A percentile compares a stretch with the other conserved stretches of the same genome.
Evolutionary conservation across 768 basidiomycete genomes (phyloP).

Genomic region (Astraeus odoratus): DNA sequence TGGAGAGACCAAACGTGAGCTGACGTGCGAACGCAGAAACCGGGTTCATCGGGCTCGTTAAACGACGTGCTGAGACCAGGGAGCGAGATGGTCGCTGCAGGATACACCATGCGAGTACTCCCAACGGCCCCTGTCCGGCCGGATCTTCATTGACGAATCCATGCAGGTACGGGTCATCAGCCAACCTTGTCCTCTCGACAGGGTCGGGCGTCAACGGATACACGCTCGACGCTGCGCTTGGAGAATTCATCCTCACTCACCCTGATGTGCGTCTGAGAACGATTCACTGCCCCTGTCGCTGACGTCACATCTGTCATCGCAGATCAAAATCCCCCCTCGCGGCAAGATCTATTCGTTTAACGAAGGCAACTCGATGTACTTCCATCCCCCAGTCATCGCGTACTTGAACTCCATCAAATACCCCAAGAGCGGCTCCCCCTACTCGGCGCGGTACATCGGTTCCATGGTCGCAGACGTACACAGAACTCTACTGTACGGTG

Average conservation of each 20-base stretch:
- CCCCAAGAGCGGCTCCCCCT: conserved; percentile 70
- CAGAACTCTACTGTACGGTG: conserved; percentile 92
- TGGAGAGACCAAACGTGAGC: neutral
- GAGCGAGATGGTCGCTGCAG: conserved; percentile 94
- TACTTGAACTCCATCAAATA: conserved; percentile 92
- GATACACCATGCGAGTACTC: conserved; percentile 84
- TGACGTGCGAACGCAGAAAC: conserved; percentile 38
- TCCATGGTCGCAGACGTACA: conserved; percentile 99
- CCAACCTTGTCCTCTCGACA: conserved; percentile 92
- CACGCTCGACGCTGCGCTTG: conserved; percentile 90
- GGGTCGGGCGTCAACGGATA: conserved; percentile 97
- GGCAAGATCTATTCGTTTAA: conserved; percentile 99
- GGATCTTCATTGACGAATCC: conserved; percentile 8
- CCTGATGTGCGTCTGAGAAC: conserved; percentile 81
- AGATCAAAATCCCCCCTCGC: conserved; percentile 89
- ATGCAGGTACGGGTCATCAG: conserved; percentile 83
- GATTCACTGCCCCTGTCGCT: conserved; percentile 7
- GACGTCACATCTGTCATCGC: conserved; percentile 3
- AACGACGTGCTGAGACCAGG: conserved; percentile 91
- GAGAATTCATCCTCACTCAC: conserved; percentile 98
- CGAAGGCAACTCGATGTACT: conserved; percentile 96
- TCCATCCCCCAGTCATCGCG: conserved; percentile 69
- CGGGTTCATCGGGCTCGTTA: conserved; percentile 72
- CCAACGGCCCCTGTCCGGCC: neutral
- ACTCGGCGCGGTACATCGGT: conserved; percentile 91